Base-by-base conservation (phyloP, 2,329 filamentous ascomycete genomes). In the Chaetothyriales sp. region DNA sequence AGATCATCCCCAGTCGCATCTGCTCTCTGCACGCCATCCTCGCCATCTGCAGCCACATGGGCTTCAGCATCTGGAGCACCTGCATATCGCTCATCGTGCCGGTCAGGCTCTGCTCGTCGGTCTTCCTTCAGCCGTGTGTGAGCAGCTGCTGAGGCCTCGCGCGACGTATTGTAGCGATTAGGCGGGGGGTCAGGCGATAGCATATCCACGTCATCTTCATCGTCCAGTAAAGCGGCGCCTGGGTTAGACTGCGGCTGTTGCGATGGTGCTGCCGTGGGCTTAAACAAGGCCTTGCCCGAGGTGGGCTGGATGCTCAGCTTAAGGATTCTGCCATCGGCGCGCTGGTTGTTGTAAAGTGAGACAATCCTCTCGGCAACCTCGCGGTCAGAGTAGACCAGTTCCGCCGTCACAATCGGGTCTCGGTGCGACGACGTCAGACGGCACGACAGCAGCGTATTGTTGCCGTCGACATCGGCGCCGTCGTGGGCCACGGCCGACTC, bases 341-440 rank as follows among this genome's bases (percentile, higher is more conserved):
- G 78, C 60, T 80, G 76, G 56, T 77, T 76, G 64, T 83, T 77
- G 66, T 81, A 81, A 32, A 71, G 79, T 39, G 71, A 71, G 55
- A 82, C 74, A 39, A 80, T 73, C 49, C 71, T 75, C 54, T 82
- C 76, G 1, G 79, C 79, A 19, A 72, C 71, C 26, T 66, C 65
- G 60, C 69, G 74, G 44, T 78, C 73, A 15, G 69, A 65, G 58
- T 79, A 80, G 15, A 71, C 68, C 64, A 82, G 73, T 61, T 82
- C 77, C 2, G 76, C 77, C 51, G 76, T 75, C 49, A 83, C 79
- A 1, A 70, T 73, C 1, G 79, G 78, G 9, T 60, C 60, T 15
- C 32, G 32, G 7, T 72, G 64, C 18, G 70, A 70, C n/a, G 63
- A 60, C 10, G 74, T 64, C 19, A 83, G 65, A 54, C 69, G 71